phyloP scores from a whole-genome alignment of 2,329 filamentous ascomycete species.

The Verticillium klebahnii region DNA sequence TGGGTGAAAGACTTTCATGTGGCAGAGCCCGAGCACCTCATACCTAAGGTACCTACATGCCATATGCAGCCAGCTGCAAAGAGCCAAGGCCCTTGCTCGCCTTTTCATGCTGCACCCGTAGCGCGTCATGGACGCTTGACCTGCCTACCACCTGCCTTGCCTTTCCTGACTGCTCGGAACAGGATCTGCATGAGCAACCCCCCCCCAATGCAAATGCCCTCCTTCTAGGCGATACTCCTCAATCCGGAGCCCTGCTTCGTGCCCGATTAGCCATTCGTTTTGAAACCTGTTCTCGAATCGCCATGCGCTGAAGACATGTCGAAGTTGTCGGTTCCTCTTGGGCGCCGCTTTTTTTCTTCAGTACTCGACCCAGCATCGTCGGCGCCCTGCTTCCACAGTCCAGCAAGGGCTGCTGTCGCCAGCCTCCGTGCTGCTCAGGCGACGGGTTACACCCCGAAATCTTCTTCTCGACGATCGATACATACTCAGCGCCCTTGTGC shows the following conservation, averaged over 20 bases:
- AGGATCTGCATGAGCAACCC: background rate
- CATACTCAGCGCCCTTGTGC: constrained; percentile 6
- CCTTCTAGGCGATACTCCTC: background rate
- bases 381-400: constrained; percentile 3
- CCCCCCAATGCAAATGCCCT: background rate
- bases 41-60: too few species aligned
- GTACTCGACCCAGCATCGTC: constrained; percentile 14
- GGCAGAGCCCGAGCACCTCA: background rate
- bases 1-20: background rate
- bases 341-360: constrained; percentile 27
- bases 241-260: background rate
- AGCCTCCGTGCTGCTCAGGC: constrained; percentile 4
- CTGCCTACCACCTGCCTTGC: background rate
- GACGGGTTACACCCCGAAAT: background rate
- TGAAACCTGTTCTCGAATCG: background rate
- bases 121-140: constrained; percentile 2
- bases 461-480: constrained; percentile 6
- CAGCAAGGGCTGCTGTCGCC: background rate
- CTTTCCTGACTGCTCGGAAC: background rate
- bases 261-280: background rate
- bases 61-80: background rate
- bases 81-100: background rate
- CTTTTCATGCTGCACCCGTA: background rate
- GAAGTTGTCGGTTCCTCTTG: constrained; percentile 26
- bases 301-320: constrained; percentile 36